Evolutionary conservation across 179 eudicot species (phyloP), one percentile per base, ranked within the genome.

Genomic region (Monotropa hypopitys): DNA sequence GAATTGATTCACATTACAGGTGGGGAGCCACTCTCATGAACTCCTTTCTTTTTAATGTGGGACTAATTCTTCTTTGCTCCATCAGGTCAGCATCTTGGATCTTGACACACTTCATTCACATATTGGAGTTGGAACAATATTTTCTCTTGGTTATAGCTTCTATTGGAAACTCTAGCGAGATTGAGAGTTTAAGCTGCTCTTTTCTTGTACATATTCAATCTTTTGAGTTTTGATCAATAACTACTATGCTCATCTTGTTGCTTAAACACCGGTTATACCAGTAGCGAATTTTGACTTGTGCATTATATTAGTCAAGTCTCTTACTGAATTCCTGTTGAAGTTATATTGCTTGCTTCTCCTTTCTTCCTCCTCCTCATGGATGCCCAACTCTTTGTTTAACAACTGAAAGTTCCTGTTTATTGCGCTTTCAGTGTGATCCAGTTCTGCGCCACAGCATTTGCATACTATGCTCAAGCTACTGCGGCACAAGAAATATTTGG

Each of bases 21-120:
- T 95, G 99, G 99, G 99, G 98, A 80, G 99, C 88, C 54, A 95
- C 99, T 79, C 99, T 95, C 59, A 95, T 95, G 99, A 95, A 95
- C 86, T 95, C 99, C 16, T 95, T 95, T 77, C 87, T 95, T 72
- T 95, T 95, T 76, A 95, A 95, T 77, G 99, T 95, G 66, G 99
- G 90, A 54, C 91, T 95, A 71, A 95, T 95, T 82, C 99, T 95
- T 80, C 99, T 95, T 81, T 93, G 98, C 88, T 95, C 98, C 33
- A 93, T 95, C 89, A 95, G 99, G 99, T 95, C 68, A 65, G 83
- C 40, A 45, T 56, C 61, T 66, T 77, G 65, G 15, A 73, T 59
- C 33, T 5, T 80, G 18, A 16, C 42, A 45, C 15, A 33, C 28
- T 30, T 67, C 40, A 46, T 28, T 54, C 32, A 28, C 56, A 45